phyloP scores from a whole-genome alignment of 2,329 filamentous ascomycete species.

The Ophiostoma ulmi region DNA sequence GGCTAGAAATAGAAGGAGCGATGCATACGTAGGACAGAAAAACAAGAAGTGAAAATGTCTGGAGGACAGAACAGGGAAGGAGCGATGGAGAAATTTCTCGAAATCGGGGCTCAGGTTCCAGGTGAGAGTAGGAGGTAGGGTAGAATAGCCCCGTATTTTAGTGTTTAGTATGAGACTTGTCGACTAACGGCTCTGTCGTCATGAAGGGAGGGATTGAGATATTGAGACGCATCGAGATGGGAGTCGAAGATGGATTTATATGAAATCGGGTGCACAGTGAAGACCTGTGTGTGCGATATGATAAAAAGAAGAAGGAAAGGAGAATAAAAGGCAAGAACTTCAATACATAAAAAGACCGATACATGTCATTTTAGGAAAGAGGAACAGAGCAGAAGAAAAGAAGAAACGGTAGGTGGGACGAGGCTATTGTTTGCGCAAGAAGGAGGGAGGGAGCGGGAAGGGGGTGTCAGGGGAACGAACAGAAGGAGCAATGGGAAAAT shows the following conservation, averaged over 20 bases:
- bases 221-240: not conserved
- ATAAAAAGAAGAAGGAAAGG: not conserved
- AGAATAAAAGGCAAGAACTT: not conserved
- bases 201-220: not conserved
- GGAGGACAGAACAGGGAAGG: slow-evolving; percentile 9
- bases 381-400: not conserved
- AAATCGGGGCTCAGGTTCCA: slow-evolving; percentile 13
- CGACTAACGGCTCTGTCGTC: not conserved
- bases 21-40: slow-evolving; percentile 2
- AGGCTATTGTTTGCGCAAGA: slow-evolving; percentile 14
- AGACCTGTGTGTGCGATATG: not conserved
- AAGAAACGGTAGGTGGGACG: slow-evolving; percentile 19
- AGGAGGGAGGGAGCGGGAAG: slow-evolving; percentile 5
- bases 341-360: not conserved
- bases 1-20: not conserved
- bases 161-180: not conserved
- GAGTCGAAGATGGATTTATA: not conserved
- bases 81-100: slow-evolving; percentile 18
- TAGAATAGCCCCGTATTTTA: not conserved
- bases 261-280: not conserved
- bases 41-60: slow-evolving; percentile 16
- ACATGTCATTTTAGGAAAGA: not conserved
- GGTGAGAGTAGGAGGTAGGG: not conserved
- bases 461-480: slow-evolving; percentile 10
- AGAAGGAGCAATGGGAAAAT: slow-evolving; percentile 4